Evolutionary conservation across 352 stramenopile genomes (phyloP).

Genomic region (Pythium oligandrum): DNA sequence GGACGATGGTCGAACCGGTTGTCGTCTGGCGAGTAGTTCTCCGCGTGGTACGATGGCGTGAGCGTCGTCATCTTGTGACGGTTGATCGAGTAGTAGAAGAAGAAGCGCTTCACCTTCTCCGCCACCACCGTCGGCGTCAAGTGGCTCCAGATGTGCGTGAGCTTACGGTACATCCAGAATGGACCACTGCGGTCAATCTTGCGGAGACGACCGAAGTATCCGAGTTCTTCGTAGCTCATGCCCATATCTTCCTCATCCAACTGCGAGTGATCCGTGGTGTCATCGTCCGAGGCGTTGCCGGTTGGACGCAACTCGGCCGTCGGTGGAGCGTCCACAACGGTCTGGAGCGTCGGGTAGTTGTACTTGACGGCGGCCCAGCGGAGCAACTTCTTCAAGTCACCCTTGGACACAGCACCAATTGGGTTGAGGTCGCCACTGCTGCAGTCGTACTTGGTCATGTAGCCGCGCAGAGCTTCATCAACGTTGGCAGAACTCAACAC

Average conservation of each 20-base stretch:
- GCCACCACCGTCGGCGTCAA: slow-evolving; percentile 71
- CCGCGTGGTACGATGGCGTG: slow-evolving; percentile 97
- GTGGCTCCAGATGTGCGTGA: slow-evolving; percentile 85
- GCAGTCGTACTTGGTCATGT: slow-evolving; percentile 99
- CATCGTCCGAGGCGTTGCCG: slow-evolving; percentile 40
- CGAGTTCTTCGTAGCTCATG: slow-evolving; percentile 98
- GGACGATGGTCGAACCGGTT: slow-evolving; percentile 98
- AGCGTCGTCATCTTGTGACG: slow-evolving; percentile 99
- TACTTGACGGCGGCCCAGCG: slow-evolving; percentile 89
- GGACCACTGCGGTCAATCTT: slow-evolving; percentile 96
- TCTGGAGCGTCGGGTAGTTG: slow-evolving; percentile 87
- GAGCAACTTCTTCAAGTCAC: slow-evolving; percentile 97
- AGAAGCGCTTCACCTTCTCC: slow-evolving; percentile 96
- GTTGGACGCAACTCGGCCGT: slow-evolving; percentile 96
- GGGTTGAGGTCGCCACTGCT: slow-evolving; percentile 98
- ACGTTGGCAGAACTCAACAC: slow-evolving; percentile 98
- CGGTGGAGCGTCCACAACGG: slow-evolving; percentile 92
- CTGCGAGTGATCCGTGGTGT: slow-evolving; percentile 83
- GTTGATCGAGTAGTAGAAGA: slow-evolving; percentile 98
- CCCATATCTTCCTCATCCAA: slow-evolving; percentile 99
- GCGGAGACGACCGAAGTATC: slow-evolving; percentile 92
- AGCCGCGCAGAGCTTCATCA: slow-evolving; percentile 96
- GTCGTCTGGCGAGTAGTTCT: slow-evolving; percentile 98
- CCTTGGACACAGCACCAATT: slow-evolving; percentile 95
- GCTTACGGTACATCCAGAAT: slow-evolving; percentile 91